Base-by-base conservation (phyloP, 139 green algal species). In the Coelastrella sp. region DNA sequence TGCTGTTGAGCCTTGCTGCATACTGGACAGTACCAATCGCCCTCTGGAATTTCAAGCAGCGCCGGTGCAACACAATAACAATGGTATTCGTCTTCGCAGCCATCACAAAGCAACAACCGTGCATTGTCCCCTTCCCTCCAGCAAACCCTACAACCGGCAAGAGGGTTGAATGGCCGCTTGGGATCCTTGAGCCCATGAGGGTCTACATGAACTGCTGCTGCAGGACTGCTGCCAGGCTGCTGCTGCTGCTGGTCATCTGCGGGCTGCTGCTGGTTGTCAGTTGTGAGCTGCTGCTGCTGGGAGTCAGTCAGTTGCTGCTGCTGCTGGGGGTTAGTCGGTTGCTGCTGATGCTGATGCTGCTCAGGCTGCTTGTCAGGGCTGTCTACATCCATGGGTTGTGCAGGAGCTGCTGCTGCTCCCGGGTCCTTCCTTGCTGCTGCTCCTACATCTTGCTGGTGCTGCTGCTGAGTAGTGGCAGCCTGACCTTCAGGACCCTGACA, bases 21-120 rank as follows among this genome's bases (percentile, higher is more conserved):
- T 14, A 90, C 71, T 4, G 91, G 92, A 89, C 96, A 97, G 75
- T 93, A 95, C 94, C 95, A 97, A 10, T 94, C 85, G 4, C 92
- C 95, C 75, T 94, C 89, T 64, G 89, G 96, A 5, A 96, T 90
- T 83, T 98, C 94, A 61, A 94, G 60, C 86, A 98, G 91, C 10
- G 94, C 94, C 22, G 96, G 96, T 32, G 94, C 92, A 57, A 97
- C 83, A 93, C 96, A 98, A 91, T 98, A 98, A 83, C 88, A 93
- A 93, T 98, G 96, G 80, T 93, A 95, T 90, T 95, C 92, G 6
- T 91, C 91, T 61, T 97, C 92, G 79, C 96, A 98, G 83, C 91
- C 83, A 88, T 97, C 94, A 75, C 96, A 98, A 75, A 96, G 87
- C 61, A 97, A 83, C 85, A 96, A 83, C 19, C 92, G 90, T 6